phyloP scores from a whole-genome alignment of 2,329 filamentous ascomycete genomes.

The Macrophomina pseudophaseolina region DNA sequence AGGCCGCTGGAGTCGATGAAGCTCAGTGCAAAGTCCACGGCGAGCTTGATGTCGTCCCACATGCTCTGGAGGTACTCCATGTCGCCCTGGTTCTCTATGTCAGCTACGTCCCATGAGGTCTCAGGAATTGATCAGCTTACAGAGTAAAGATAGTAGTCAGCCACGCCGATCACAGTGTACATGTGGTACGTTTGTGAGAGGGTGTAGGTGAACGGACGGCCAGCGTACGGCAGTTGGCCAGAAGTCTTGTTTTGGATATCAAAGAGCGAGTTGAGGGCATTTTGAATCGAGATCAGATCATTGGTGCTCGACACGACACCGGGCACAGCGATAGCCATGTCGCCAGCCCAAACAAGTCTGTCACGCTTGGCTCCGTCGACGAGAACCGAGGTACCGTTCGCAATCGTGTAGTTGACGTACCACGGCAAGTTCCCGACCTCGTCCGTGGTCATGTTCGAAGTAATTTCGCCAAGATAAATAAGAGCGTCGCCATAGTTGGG shows the following conservation, averaged over 20 bases:
- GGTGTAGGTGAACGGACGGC: slow-evolving; percentile 48
- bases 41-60: slow-evolving; percentile 53
- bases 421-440: slow-evolving; percentile 47
- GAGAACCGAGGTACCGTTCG: slow-evolving; percentile 43
- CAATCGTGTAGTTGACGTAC: slow-evolving; percentile 46
- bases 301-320: slow-evolving; percentile 43
- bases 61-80: slow-evolving; percentile 45
- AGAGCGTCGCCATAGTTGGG: slow-evolving; percentile 44
- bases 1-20: slow-evolving; percentile 51
- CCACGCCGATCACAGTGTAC: slow-evolving; percentile 53
- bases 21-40: slow-evolving; percentile 48
- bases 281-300: slow-evolving; percentile 52
- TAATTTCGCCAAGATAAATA: slow-evolving; percentile 35
- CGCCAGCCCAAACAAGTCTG: slow-evolving; percentile 53
- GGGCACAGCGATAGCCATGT: slow-evolving; percentile 57
- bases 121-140: slow-evolving; percentile 28
- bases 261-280: slow-evolving; percentile 41
- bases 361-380: slow-evolving; percentile 51
- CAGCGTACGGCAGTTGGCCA: slow-evolving; percentile 54
- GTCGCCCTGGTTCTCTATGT: slow-evolving; percentile 39
- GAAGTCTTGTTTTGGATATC: slow-evolving; percentile 31
- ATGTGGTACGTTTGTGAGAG: slow-evolving; percentile 62
- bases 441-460: slow-evolving; percentile 30
- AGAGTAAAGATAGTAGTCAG: slow-evolving; percentile 52
- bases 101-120: not conserved